Base-by-base conservation (phyloP, 441 rosid genomes). In the Isatis lusitanica region DNA sequence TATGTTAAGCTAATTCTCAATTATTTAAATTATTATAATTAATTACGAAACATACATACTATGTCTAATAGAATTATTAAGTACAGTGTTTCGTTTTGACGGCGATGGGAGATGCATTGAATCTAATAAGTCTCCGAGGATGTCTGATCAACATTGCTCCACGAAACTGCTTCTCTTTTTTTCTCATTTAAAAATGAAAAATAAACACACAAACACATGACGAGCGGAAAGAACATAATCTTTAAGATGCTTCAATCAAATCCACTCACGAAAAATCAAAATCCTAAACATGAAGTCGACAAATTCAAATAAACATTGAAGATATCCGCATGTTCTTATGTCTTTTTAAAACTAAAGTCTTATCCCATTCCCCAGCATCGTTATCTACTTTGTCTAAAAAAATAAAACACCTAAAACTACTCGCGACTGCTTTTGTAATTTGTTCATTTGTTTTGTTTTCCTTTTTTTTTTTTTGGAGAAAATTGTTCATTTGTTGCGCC, bases 271-370 rank as follows among this genome's bases (percentile, higher is more conserved):
- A 21, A 76, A 48, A 46, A 21, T 26, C 47, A 53, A 63, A 70
- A 0, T 46, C 61, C 2, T 35, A 61, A 68, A 75, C 43, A 26
- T 5, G 30, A 46, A 47, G 47, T 76, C 71, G 66, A 76, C 44
- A 70, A 63, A 46, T 38, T 57, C 66, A 76, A 68, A 63, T 71
- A 46, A 70, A 63, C 79, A 70, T 56, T 30, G 31, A 70, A 70
- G 76, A 76, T 70, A 63, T 18, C 6, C 26, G 56, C 79, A 70
- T 70, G 75, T 70, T 76, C 71, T 70, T 76, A 33, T 76, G 75
- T 76, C 76, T 64, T 63, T 63, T 70, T 30, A 0, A 9, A 12
- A 46, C 31, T 7, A 13, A 39, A 60, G 56, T 63, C 63, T 76
- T 70, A 70, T 70, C 67, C 42, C 71, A 70, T 56, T 63, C 39